Percentiles rank a stretch among this genome's conserved stretches.
Conservation (phyloP, 1,139 yeast genomes). For the Suhomyces bokatorum region DNA sequence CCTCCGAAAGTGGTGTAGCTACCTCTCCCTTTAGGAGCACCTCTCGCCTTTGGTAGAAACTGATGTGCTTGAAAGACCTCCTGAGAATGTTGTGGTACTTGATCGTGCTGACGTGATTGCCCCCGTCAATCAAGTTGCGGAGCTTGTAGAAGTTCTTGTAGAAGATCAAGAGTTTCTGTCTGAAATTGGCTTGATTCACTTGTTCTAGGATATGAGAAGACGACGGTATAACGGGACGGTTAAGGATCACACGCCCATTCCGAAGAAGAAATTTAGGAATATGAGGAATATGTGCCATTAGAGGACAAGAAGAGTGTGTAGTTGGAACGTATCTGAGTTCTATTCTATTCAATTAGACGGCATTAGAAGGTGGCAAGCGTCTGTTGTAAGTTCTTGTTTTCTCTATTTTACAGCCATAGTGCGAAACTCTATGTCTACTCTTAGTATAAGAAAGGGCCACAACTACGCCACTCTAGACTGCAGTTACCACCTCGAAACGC, state of each 20-base stretch:
- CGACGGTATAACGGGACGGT: constrained; percentile 11
- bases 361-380: background rate
- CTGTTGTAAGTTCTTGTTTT: background rate
- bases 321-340: too few species aligned
- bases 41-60: constrained; percentile 23
- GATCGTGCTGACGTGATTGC: constrained; percentile 17
- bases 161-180: constrained; percentile 19
- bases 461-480: constrained; percentile 18
- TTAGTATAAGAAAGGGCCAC: constrained; percentile 13
- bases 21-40: constrained; percentile 13
- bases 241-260: constrained; percentile 12
- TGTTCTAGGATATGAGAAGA: constrained; percentile 2
- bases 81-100: constrained; percentile 26
- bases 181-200: constrained; percentile 9
- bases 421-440: constrained; percentile 3
- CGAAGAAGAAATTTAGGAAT: constrained; percentile 4
- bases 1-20: constrained; percentile 8
- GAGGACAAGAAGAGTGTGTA: too few species aligned
- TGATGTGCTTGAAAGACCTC: constrained; percentile 26
- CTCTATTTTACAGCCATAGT: constrained; percentile 7
- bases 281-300: too few species aligned
- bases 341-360: background rate
- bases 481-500: constrained; percentile 4
- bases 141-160: constrained; percentile 38
- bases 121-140: constrained; percentile 25